These are phyloP conservation scores for Cardamine chenopodiifolia DNA, from an alignment of 345 rosid species.

Conservation along the genomic window DNA sequence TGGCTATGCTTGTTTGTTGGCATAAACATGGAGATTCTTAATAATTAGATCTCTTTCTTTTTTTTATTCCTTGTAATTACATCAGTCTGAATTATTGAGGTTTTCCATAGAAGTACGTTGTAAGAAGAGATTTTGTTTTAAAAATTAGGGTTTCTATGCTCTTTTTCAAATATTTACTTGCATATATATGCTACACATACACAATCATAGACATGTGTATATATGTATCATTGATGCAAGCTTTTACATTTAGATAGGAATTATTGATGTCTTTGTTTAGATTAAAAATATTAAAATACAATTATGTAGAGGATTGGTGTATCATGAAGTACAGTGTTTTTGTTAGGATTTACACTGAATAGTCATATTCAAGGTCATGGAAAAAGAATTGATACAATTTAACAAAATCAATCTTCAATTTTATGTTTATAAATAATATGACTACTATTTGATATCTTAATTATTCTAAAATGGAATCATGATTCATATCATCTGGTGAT, in stretches of 20 bases:
- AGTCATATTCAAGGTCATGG: constrained; percentile 35
- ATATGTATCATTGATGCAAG: constrained; percentile 14
- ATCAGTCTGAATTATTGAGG: constrained; percentile 37
- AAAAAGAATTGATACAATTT: neutral
- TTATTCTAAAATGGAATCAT: neutral
- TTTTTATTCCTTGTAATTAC: constrained; percentile 39
- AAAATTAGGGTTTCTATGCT: constrained; percentile 35
- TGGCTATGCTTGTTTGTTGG: constrained; percentile 99
- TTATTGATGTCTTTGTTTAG: neutral
- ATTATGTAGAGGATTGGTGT: constrained; percentile 23
- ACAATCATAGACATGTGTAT: constrained; percentile 21
- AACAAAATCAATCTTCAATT: neutral
- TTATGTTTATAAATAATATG: neutral
- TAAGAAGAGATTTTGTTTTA: constrained; percentile 44
- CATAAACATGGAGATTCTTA: constrained; percentile 88
- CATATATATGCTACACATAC: constrained; percentile 32
- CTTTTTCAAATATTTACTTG: constrained; percentile 13
- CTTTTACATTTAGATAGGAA: constrained; percentile 4
- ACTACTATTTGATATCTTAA: neutral
- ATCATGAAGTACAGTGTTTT: constrained; percentile 32
- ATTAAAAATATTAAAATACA: neutral
- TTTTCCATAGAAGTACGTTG: constrained; percentile 45
- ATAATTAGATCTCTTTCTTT: constrained; percentile 39
- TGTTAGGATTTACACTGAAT: constrained; percentile 31
- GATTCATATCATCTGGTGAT: constrained; percentile 35